A percentile compares a stretch with the other conserved stretches of the same genome.
phyloP scores from a whole-genome alignment of 257 asterid genomes.

The Primulina tabacum region DNA sequence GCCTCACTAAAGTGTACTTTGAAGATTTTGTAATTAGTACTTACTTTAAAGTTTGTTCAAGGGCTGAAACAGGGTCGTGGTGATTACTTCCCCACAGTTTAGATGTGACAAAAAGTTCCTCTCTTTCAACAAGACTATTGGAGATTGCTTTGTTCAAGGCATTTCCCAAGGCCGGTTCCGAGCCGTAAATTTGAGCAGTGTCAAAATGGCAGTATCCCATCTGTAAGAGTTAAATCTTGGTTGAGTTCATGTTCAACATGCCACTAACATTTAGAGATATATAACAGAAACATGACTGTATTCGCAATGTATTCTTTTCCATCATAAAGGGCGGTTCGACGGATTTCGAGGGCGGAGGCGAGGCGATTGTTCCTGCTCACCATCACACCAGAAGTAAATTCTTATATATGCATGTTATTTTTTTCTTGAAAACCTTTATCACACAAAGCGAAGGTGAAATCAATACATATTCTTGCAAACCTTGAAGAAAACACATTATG shows the following conservation, averaged over 20 bases:
- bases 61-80: constrained; percentile 73
- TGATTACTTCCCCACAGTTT: constrained; percentile 85
- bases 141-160: constrained; percentile 51
- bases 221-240: constrained; percentile 30
- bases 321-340: too few relatives aligned
- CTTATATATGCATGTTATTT: neutral
- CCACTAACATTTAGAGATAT: neutral
- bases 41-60: constrained; percentile 64
- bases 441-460: too few relatives aligned
- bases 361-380: too few relatives aligned
- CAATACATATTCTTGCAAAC: neutral
- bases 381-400: too few relatives aligned
- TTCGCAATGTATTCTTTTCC: too few relatives aligned
- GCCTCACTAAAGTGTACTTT: too few relatives aligned
- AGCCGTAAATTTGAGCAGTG: constrained; percentile 78
- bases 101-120: constrained; percentile 58
- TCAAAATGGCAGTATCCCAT: constrained; percentile 83
- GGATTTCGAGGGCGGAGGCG: too few relatives aligned
- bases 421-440: neutral
- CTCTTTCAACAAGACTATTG: constrained; percentile 45
- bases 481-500: neutral
- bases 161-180: constrained; percentile 69
- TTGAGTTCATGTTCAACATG: neutral
- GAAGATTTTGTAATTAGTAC: neutral
- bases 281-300: neutral